These are phyloP conservation scores for Cutaneotrichosporon dermatis DNA, from an alignment of 1,284 basidiomycete species.

Conservation along the genomic window DNA sequence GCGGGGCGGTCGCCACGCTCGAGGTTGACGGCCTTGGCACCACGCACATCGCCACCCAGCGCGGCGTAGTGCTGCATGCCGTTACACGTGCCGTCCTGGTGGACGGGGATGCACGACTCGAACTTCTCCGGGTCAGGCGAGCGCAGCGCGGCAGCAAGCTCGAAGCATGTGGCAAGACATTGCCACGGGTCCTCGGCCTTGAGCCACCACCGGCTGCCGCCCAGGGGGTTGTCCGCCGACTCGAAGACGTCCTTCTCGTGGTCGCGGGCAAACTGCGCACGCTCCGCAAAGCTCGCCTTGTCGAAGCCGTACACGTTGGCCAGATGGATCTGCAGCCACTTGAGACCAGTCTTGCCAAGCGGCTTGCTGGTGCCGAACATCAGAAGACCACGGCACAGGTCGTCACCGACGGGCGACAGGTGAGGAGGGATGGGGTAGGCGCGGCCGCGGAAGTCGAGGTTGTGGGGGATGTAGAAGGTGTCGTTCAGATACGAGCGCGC, in stretches of 20 bases:
- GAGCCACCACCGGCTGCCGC: constrained; percentile 81
- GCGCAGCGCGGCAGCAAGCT: constrained; percentile 72
- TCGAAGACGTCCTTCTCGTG: constrained; percentile 76
- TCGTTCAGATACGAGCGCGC: constrained; percentile 65
- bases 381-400: constrained; percentile 84
- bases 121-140: constrained; percentile 68
- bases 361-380: constrained; percentile 77
- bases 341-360: constrained; percentile 71
- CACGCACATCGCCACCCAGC: constrained; percentile 83
- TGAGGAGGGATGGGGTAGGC: constrained; percentile 97
- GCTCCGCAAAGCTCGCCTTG: constrained; percentile 90
- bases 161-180: constrained; percentile 86
- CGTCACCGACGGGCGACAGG: constrained; percentile 93
- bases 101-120: constrained; percentile 77
- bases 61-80: constrained; percentile 98
- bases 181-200: constrained; percentile 96
- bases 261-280: constrained; percentile 71
- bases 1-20: constrained; percentile 79
- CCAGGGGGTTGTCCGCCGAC: constrained; percentile 75
- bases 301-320: constrained; percentile 92
- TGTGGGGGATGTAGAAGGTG: constrained; percentile 90
- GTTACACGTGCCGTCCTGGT: constrained; percentile 99
- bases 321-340: constrained; percentile 88
- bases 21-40: constrained; percentile 91
- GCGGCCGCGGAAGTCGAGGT: constrained; percentile 95